Conservation (phyloP, 2,329 filamentous ascomycete genomes). For the Aspergillus thermomutatus region DNA sequence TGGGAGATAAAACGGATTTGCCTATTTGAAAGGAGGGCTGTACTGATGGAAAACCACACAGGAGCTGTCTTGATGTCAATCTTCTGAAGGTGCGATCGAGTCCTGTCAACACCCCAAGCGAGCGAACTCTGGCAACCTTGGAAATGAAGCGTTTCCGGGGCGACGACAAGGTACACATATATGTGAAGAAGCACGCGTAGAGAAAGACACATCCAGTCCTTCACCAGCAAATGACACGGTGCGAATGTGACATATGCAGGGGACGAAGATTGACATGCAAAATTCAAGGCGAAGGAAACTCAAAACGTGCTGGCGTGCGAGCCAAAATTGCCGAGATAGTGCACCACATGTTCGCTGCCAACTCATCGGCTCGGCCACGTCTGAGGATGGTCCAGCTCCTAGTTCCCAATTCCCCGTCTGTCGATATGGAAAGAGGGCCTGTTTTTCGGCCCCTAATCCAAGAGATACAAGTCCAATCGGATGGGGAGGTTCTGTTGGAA, state of each 20-base stretch:
- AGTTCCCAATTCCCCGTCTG: not conserved
- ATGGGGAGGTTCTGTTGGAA: not conserved
- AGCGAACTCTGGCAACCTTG: not conserved
- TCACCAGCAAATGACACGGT: not conserved
- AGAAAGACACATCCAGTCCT: not conserved
- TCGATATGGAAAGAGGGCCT: not conserved
- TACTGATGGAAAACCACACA: too few species aligned
- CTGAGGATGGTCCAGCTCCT: not conserved
- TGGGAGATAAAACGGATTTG: too few species aligned
- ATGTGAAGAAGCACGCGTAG: not conserved
- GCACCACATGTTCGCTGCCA: not conserved
- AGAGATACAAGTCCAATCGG: not conserved
- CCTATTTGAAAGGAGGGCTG: too few species aligned
- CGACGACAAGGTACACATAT: not conserved
- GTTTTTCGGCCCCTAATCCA: not conserved
- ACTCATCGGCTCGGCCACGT: not conserved
- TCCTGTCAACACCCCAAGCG: too few species aligned
- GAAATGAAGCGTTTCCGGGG: not conserved
- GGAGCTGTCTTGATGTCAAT: too few species aligned
- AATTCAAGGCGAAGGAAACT: not conserved
- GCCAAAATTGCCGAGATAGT: not conserved
- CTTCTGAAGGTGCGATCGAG: too few species aligned
- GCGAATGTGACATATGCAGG: not conserved
- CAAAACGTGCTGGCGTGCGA: not conserved
- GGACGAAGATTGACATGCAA: not conserved